phyloP scores from a whole-genome alignment of 441 rosid genomes.

The Cnidoscolus chayamansa region DNA sequence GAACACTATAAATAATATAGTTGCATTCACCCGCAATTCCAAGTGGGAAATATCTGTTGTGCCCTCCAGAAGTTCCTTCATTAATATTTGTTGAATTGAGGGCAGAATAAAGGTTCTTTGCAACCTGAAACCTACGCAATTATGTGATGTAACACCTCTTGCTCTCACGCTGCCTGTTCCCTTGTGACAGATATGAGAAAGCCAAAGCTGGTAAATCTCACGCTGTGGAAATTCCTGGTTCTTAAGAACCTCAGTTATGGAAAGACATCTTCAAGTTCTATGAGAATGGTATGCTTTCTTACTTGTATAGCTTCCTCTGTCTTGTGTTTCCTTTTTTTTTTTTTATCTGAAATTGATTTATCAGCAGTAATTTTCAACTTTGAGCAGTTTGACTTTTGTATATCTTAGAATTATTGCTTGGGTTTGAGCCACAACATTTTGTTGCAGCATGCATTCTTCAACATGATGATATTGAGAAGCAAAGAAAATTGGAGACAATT shows the following conservation, averaged over 20 bases:
- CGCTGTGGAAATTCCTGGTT: slow-evolving; percentile 79
- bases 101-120: background rate
- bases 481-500: slow-evolving; percentile 57
- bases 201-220: slow-evolving; percentile 75
- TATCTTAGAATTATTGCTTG: background rate
- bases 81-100: background rate
- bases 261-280: slow-evolving; percentile 76
- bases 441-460: slow-evolving; percentile 66
- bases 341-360: background rate
- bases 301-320: background rate
- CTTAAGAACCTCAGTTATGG: slow-evolving; percentile 94
- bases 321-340: background rate
- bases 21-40: background rate
- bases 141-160: background rate
- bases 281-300: slow-evolving; percentile 58
- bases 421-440: slow-evolving; percentile 20
- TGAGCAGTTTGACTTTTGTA: background rate
- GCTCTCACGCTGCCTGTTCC: slow-evolving; percentile 8
- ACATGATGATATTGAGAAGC: slow-evolving; percentile 72
- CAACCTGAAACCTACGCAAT: background rate
- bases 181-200: slow-evolving; percentile 63
- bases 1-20: background rate
- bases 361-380: background rate
- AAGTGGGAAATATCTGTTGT: background rate
- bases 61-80: background rate